Evolutionary conservation across 2,329 filamentous ascomycete species (phyloP).

Genomic region (Venturia oleaginea): DNA sequence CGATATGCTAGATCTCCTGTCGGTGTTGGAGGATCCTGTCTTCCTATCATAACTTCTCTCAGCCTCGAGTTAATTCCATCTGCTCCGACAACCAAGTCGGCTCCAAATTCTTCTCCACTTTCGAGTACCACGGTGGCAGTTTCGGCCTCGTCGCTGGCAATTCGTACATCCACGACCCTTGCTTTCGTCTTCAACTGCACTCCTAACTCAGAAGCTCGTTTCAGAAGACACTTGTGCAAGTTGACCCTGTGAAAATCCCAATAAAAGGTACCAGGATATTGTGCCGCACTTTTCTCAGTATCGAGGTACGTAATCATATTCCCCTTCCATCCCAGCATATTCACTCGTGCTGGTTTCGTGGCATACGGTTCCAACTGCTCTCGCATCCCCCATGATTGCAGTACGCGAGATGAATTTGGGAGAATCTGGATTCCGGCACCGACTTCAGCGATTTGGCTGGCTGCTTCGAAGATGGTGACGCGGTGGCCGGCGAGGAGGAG

Average conservation of each 20-base stretch:
- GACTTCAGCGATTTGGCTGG: constrained; percentile 38
- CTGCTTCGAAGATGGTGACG: constrained; percentile 41
- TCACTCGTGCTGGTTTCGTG: constrained; percentile 35
- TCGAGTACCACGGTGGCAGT: constrained; percentile 32
- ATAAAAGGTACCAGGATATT: constrained; percentile 33
- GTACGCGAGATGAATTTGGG: constrained; percentile 38
- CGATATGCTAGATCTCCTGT: constrained; percentile 45
- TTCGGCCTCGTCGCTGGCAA: constrained; percentile 24
- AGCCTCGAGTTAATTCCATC: constrained; percentile 41
- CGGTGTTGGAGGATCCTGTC: constrained; percentile 36
- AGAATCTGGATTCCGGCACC: constrained; percentile 45
- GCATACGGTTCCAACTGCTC: constrained; percentile 30
- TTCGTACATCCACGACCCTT: constrained; percentile 35
- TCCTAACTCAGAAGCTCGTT: constrained; percentile 40
- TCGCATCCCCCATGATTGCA: constrained; percentile 42
- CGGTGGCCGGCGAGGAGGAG: constrained; percentile 38
- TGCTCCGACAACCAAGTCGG: constrained; percentile 39
- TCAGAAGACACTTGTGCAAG: constrained; percentile 40
- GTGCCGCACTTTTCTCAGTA: constrained; percentile 19
- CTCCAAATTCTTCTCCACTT: constrained; percentile 27
- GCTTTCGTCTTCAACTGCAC: constrained; percentile 36
- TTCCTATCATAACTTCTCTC: constrained; percentile 36
- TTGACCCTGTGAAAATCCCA: constrained; percentile 48
- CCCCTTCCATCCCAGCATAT: constrained; percentile 47
- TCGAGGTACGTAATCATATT: constrained; percentile 40